Percentiles rank a stretch among this genome's conserved stretches.
phyloP scores from a whole-genome alignment of 345 rosid genomes.

The Sisymbrium altissimum region DNA sequence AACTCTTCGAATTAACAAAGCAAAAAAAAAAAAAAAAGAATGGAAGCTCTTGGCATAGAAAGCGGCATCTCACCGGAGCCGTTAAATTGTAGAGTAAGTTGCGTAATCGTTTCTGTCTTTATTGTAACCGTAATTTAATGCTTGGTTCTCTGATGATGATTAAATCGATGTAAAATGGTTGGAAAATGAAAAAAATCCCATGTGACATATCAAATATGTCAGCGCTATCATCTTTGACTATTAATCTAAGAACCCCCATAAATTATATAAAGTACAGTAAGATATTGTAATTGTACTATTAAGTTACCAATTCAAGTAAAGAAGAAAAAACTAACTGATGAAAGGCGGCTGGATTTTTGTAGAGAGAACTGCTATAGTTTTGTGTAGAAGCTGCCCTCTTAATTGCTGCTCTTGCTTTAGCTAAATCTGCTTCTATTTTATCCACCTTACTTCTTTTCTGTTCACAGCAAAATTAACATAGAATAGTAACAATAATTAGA shows the following conservation, averaged over 20 bases:
- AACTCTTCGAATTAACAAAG: background rate
- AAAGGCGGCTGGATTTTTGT: slow-evolving; percentile 56
- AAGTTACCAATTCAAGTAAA: background rate
- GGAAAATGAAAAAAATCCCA: background rate
- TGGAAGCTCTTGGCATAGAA: background rate
- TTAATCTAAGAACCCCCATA: background rate
- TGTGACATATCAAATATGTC: background rate
- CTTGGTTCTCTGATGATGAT: background rate
- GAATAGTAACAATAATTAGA: background rate
- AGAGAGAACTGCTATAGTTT: slow-evolving; percentile 45
- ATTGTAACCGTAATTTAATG: background rate
- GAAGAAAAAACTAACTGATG: slow-evolving; percentile 42
- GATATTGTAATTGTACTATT: background rate
- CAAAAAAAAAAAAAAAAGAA: background rate
- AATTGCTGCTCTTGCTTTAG: slow-evolving; percentile 49
- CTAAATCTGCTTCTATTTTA: slow-evolving; percentile 45
- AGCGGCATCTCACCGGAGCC: slow-evolving; percentile 12
- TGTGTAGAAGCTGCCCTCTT: slow-evolving; percentile 37
- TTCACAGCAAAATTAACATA: background rate
- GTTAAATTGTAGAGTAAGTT: background rate
- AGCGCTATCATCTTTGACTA: slow-evolving; percentile 7
- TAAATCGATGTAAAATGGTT: slow-evolving; percentile 5
- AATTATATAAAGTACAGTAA: background rate
- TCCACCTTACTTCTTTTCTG: slow-evolving; percentile 33
- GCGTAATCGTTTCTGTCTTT: slow-evolving; percentile 6